Evolutionary conservation across 2,329 filamentous ascomycete genomes (phyloP), one percentile per base, ranked within the genome.

Genomic region (Teratosphaeria zuluensis): DNA sequence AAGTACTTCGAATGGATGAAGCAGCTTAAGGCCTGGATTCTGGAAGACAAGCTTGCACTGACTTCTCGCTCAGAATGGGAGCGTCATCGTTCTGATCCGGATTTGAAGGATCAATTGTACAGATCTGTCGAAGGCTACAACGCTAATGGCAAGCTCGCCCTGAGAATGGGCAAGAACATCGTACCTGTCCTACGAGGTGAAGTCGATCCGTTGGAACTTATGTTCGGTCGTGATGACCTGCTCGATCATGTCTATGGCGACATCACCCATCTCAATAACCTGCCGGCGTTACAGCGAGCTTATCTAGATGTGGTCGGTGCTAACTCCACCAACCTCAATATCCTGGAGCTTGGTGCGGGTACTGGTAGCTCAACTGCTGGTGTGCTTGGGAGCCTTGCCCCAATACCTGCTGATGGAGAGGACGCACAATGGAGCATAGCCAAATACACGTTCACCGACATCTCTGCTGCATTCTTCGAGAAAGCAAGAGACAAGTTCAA

Each of bases 401-500:
- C 48, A 30, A 12, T 52, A 12, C 19, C 48, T 14, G 14, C 32
- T 21, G 21, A 28, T 11, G 52, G 24, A 33, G 35, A 35, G 11
- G 19, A 21, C 19, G 31, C 11, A 28, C n/a, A 12, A 51, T 32
- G 52, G 12, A 30, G n/a, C 31, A n/a, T 52, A 11, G 51, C 52
- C 21, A 54, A 21, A n/a, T 81, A 80, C 63, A 76, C 73, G 0
- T 80, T 69, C 64, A 80, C 79, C 0, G 78, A 80, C 59, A 72
- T 78, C 11, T 74, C 74, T 0, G 56, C 68, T 2, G 71, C 67
- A 7, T 76, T 77, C 66, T 78, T 80, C 53, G 70, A 72, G 8
- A 58, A 64, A 1, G 75, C 72, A 0, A 61, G 65, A n/a, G 65
- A 70, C 28, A 61, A 59, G 3, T 73, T 78, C 24, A 56, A 62